These are phyloP conservation scores for Antarctomyces pellizariae DNA, from an alignment of 495 filamentous ascomycete genomes.

Conservation along the genomic window DNA sequence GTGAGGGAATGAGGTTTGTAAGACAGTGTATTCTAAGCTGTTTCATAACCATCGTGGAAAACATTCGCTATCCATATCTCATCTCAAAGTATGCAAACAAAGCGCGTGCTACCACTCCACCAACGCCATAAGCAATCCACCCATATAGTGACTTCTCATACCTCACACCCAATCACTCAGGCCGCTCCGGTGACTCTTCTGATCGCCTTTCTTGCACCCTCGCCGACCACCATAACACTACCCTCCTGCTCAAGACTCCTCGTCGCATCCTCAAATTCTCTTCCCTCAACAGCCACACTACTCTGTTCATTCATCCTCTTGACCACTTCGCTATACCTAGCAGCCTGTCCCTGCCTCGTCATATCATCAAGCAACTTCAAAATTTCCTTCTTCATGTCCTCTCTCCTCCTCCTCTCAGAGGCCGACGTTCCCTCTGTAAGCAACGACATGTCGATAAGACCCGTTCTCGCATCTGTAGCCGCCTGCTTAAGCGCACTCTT, in stretches of 20 bases:
- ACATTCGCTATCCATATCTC: no score
- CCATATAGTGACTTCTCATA: no score
- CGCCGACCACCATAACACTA: constrained; percentile 53
- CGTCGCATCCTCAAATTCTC: constrained; percentile 64
- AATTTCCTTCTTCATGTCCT: constrained; percentile 67
- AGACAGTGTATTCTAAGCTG: no score
- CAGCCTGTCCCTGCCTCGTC: constrained; percentile 35
- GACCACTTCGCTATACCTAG: constrained; percentile 56
- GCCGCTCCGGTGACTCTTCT: constrained; percentile 42
- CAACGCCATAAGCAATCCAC: no score
- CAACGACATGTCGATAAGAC: constrained; percentile 89
- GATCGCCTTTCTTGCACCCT: constrained; percentile 63
- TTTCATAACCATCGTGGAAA: no score
- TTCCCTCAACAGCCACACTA: constrained; percentile 43
- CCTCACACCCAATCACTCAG: constrained; percentile 10
- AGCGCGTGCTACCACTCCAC: no score
- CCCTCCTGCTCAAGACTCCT: constrained; percentile 69
- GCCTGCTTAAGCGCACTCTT: constrained; percentile 88
- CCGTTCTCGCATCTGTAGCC: constrained; percentile 75
- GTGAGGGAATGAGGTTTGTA: no score
- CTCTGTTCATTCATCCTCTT: constrained; percentile 51
- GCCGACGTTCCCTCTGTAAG: constrained; percentile 79
- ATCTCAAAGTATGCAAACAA: no score
- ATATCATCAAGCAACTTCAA: constrained; percentile 58
- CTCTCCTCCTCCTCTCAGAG: constrained; percentile 52